These are phyloP conservation scores for Phytomonas francai DNA, from an alignment of 208 protist genomes.

Conservation along the genomic window DNA sequence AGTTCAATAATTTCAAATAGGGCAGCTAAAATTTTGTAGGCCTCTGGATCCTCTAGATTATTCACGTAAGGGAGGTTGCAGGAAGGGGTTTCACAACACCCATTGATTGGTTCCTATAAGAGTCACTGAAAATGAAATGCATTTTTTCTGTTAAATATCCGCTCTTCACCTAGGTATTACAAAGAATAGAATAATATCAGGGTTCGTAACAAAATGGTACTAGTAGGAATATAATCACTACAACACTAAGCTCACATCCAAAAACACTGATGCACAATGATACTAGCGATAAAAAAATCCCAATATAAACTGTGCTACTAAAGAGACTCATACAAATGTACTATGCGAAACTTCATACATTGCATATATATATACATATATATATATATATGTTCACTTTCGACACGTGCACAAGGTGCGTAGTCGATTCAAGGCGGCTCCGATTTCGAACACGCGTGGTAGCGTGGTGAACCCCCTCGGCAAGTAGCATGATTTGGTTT, in stretches of 20 bases:
- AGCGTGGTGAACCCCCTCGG: constrained; percentile 64
- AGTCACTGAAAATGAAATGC: background rate
- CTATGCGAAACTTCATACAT: background rate
- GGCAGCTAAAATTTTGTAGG: background rate
- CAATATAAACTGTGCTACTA: background rate
- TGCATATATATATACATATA: no score
- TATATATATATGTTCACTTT: constrained; percentile 10
- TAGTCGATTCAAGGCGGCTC: constrained; percentile 84
- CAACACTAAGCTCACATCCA: background rate
- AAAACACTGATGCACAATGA: background rate
- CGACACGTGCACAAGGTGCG: constrained; percentile 38
- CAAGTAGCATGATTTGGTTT: constrained; percentile 51
- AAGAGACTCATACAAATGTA: background rate
- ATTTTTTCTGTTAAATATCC: background rate
- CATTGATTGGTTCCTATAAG: background rate
- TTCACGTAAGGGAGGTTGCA: background rate
- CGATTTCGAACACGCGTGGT: constrained; percentile 78
- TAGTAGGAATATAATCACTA: background rate
- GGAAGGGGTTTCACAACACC: background rate
- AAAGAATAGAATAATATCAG: background rate
- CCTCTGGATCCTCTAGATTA: background rate
- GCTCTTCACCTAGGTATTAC: background rate
- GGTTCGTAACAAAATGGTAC: background rate
- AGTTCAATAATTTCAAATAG: background rate
- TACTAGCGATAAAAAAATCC: background rate